These are phyloP conservation scores for Aspergillus incahuasiensis DNA, from an alignment of 495 filamentous ascomycete genomes.

Conservation along the genomic window DNA sequence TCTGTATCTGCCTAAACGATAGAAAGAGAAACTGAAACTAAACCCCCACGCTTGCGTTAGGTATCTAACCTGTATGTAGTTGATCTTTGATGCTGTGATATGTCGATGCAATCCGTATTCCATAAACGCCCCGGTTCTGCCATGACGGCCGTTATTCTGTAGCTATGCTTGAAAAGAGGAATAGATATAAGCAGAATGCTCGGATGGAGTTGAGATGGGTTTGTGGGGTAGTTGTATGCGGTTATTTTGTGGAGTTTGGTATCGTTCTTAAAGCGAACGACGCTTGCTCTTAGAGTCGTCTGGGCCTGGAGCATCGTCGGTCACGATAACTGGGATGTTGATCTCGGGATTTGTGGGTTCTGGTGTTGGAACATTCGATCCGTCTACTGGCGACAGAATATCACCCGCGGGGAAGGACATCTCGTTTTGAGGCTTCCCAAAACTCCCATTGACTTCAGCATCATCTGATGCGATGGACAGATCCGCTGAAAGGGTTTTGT, in stretches of 20 bases:
- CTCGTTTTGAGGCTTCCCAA: not conserved
- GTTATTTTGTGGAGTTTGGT: not conserved
- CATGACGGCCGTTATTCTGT: not conserved
- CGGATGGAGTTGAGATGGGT: not conserved
- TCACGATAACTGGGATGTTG: constrained; percentile 22
- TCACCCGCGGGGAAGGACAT: not conserved
- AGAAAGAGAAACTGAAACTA: not conserved
- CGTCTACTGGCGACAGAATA: not conserved
- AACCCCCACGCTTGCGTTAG: not conserved
- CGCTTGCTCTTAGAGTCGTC: constrained; percentile 4
- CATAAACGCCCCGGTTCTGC: not conserved
- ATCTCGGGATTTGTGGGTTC: constrained; percentile 2
- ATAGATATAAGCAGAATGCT: not conserved
- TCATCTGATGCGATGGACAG: constrained; percentile 33
- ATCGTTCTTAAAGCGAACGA: not conserved
- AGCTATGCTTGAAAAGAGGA: not conserved
- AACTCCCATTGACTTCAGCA: constrained; percentile 13
- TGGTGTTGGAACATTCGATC: not conserved
- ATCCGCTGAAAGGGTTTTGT: constrained; percentile 25
- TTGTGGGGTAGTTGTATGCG: not conserved
- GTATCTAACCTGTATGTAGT: not conserved
- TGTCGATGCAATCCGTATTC: not conserved
- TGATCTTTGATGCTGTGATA: not conserved
- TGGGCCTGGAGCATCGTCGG: constrained; percentile 8
- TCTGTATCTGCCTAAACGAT: not conserved